Conservation (phyloP, 257 asterid species). For the Voacanga thouarsii region DNA sequence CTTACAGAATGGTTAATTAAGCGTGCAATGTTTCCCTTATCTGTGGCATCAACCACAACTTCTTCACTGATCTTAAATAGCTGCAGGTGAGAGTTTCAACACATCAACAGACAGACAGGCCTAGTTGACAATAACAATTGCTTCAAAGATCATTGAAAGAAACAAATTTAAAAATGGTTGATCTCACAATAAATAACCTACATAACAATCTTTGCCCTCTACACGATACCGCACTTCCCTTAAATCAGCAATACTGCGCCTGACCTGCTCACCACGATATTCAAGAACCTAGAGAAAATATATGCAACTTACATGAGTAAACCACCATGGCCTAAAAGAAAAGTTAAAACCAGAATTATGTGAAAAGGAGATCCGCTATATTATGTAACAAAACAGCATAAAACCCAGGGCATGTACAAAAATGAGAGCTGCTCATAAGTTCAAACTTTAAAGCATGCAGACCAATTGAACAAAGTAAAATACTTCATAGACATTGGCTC, state of each 20-base stretch:
- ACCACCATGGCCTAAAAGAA: background rate
- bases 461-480: background rate
- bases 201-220: slow-evolving; percentile 95
- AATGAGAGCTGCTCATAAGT: background rate
- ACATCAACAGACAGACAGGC: background rate
- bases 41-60: slow-evolving; percentile 96
- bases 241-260: slow-evolving; percentile 91
- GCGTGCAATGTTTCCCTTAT: slow-evolving; percentile 95
- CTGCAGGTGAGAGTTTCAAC: slow-evolving; percentile 36
- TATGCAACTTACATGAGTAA: background rate
- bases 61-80: slow-evolving; percentile 96
- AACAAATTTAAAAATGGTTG: background rate
- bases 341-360: background rate
- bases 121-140: background rate
- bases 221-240: slow-evolving; percentile 85
- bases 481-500: background rate
- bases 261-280: slow-evolving; percentile 97
- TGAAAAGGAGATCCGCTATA: background rate
- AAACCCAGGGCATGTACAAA: background rate
- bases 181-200: slow-evolving; percentile 29
- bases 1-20: slow-evolving; percentile 94
- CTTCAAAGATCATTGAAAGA: background rate
- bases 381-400: background rate
- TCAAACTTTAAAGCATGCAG: background rate
- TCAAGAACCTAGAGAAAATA: slow-evolving; percentile 74